Evolutionary conservation across 2,329 filamentous ascomycete species (phyloP).

Genomic region (Sarocladium brachiariae): DNA sequence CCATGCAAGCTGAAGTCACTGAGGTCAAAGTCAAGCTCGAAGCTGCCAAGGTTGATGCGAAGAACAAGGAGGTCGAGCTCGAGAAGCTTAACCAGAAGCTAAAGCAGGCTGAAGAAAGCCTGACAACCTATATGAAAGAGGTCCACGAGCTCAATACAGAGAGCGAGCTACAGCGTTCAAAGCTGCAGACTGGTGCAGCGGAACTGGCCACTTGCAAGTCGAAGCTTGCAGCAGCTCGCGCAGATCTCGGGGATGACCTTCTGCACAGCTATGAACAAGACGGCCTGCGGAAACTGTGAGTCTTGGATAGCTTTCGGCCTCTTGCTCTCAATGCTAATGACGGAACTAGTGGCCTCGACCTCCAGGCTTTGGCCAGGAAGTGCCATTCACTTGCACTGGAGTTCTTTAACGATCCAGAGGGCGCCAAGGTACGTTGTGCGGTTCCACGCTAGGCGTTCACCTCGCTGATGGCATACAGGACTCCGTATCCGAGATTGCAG

Average conservation of each 20-base stretch:
- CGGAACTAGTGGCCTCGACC: conserved; percentile 15
- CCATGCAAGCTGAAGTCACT: conserved; percentile 38
- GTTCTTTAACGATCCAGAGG: conserved; percentile 21
- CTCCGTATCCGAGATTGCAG: conserved; percentile 18
- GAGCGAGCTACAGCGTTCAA: conserved; percentile 19
- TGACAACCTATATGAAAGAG: conserved; percentile 15
- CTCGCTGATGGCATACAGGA: conserved; percentile 10
- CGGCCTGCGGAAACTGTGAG: conserved; percentile 19
- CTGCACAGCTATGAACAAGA: conserved; percentile 16
- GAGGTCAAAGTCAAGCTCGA: conserved; percentile 32
- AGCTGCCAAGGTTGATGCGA: conserved; percentile 38
- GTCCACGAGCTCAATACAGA: conserved; percentile 21
- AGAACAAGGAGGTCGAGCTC: conserved; percentile 32
- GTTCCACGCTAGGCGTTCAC: background rate
- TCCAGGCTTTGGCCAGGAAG: conserved; percentile 18
- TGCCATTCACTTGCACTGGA: conserved; percentile 20
- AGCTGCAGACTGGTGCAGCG: conserved; percentile 15
- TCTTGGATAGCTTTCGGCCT: too few relatives aligned
- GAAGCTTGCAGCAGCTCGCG: conserved; percentile 16
- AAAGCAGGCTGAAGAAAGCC: conserved; percentile 14
- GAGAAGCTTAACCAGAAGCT: conserved; percentile 27
- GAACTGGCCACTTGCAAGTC: conserved; percentile 16
- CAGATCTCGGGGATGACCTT: conserved; percentile 18
- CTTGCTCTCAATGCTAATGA: conserved; percentile 13
- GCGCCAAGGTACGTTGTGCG: conserved; percentile 14